Percentiles rank a stretch among this genome's conserved stretches.
phyloP scores from a whole-genome alignment of 139 green algal genomes.

The Chlorella sp. region DNA sequence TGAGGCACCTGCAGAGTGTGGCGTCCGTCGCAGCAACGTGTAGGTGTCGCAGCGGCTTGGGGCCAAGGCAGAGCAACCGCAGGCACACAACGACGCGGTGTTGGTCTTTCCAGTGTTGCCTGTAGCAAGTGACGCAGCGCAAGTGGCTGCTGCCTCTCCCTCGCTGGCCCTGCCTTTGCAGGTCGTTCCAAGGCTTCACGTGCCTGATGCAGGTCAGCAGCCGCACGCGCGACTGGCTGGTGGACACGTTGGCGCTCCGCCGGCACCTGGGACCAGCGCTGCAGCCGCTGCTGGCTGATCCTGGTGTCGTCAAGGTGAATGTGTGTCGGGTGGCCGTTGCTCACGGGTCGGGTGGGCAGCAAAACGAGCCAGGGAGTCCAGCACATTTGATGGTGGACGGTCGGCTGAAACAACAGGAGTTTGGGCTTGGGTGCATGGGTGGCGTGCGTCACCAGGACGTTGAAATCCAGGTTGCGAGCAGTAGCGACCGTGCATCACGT shows the following conservation, averaged over 20 bases:
- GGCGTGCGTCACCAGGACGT: no score
- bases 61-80: no score
- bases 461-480: no score
- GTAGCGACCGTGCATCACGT: no score
- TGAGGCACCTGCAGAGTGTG: background rate
- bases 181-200: conserved; percentile 73
- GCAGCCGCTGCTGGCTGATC: conserved; percentile 61
- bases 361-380: background rate
- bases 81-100: no score
- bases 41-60: background rate
- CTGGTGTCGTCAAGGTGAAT: conserved; percentile 59
- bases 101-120: no score
- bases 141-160: no score
- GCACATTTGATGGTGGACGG: background rate
- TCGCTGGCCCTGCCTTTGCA: conserved; percentile 11
- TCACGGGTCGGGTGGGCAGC: background rate
- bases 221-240: conserved; percentile 71
- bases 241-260: conserved; percentile 77
- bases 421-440: no score
- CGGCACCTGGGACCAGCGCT: conserved; percentile 46
- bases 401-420: background rate
- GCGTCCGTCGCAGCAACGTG: background rate
- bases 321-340: background rate
- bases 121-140: no score
- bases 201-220: conserved; percentile 93